Conservation (phyloP, 345 rosid genomes). For the Brassica juncea region DNA sequence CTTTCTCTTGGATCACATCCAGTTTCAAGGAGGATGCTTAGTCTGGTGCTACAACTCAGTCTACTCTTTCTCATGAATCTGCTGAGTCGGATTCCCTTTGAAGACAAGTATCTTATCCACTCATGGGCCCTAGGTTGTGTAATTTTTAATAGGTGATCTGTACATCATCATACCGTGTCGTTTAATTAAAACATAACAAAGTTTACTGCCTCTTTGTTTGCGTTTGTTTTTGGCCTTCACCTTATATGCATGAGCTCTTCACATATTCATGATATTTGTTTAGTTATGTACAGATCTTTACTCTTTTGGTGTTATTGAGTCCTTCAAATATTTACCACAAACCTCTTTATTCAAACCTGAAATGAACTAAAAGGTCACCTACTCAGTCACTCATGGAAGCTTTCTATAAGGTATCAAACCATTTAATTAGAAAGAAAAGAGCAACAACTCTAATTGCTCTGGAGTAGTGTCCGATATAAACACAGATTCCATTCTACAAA, state of each 20-base stretch:
- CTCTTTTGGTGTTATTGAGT: background rate
- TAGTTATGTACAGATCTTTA: background rate
- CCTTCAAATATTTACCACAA: too few relatives aligned
- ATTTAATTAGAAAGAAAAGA: background rate
- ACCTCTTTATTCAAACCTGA: too few relatives aligned
- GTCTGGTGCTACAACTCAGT: too few relatives aligned
- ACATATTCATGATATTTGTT: background rate
- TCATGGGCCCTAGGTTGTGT: too few relatives aligned
- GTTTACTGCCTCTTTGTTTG: background rate
- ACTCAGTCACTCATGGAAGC: too few relatives aligned
- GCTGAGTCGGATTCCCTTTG: too few relatives aligned
- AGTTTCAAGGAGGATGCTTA: slow-evolving; percentile 38
- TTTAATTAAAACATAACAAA: too few relatives aligned
- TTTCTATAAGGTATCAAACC: background rate
- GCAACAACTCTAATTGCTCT: background rate
- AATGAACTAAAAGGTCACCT: too few relatives aligned
- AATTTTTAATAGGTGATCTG: too few relatives aligned
- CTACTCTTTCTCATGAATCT: too few relatives aligned
- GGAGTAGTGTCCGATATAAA: background rate
- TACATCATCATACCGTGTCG: too few relatives aligned
- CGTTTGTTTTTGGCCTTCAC: background rate
- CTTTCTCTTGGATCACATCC: slow-evolving; percentile 35
- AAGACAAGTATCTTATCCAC: too few relatives aligned
- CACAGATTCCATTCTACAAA: background rate
- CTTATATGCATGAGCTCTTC: background rate